Base-by-base conservation (phyloP, 2,329 filamentous ascomycete species). In the Exophiala bonariae region DNA sequence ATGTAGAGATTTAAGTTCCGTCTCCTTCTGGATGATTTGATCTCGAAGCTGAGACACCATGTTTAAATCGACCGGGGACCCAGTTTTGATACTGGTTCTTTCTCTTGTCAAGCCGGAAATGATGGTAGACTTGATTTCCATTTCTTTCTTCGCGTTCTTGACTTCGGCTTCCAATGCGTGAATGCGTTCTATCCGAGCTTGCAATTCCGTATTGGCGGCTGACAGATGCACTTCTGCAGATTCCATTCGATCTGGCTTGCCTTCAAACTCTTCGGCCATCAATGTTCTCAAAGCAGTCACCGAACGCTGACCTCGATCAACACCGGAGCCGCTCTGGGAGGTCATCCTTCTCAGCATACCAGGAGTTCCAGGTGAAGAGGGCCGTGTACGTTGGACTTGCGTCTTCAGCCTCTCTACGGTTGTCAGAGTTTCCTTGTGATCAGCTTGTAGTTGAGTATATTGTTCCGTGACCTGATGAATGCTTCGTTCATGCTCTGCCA, bases 61-160 rank as follows among this genome's bases (percentile, higher is more conserved):
- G 0, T 89, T 91, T 65, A 96, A 95, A 63, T 99, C 93, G 63
- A 96, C 85, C 6, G 90, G 87, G 18, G 87, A 86, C 2, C 78
- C 76, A 65, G 77, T 80, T 65, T 92, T 89, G 71, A 96, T 78
- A 70, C 90, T 96, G 3, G 89, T 92, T 49, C 95, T 80, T 68
- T 99, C 95, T 44, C 93, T 85, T 3, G 93, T 95, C 54, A 99
- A 76, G 5, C 93, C 93, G 22, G 89, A 89, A 59, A 99, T 97
- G 63, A 99, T 91, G 22, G 89, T 88, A 76, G 92, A 90, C 79
- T 99, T 99, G 54, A 81, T 85, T 64, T 99, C 93, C 86, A 97
- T 95, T 67, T 99, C 93, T 73, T 90, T 96, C 74, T 89, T 93
- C 17, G 90, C 82, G 3, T 82, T 84, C 19, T 83, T 76, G 47